phyloP scores from a whole-genome alignment of 2,329 filamentous ascomycete species.

The Sporothrix brasiliensis region DNA sequence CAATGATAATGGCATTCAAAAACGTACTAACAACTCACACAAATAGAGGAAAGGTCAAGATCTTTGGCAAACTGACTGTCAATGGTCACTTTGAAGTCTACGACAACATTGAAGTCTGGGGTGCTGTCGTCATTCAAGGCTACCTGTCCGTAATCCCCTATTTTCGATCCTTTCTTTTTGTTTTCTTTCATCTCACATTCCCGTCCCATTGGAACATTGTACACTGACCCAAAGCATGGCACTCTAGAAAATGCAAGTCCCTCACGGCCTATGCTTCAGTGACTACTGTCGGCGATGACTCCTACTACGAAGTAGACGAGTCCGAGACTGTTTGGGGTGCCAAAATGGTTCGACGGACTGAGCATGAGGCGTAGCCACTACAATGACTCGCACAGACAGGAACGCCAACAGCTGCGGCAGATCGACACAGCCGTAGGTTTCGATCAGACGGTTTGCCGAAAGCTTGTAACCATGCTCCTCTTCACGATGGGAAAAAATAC shows the following conservation, averaged over 20 bases:
- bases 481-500: background rate
- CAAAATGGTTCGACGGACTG: slow-evolving; percentile 47
- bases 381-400: background rate
- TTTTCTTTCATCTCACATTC: background rate
- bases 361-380: slow-evolving; percentile 46
- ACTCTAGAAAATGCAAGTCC: slow-evolving; percentile 45
- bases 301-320: slow-evolving; percentile 50
- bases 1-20: background rate
- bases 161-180: background rate
- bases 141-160: slow-evolving; percentile 45
- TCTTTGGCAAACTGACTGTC: slow-evolving; percentile 52
- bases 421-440: background rate
- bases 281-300: slow-evolving; percentile 51
- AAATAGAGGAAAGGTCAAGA: slow-evolving; percentile 50
- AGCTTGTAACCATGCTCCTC: background rate
- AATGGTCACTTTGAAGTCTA: slow-evolving; percentile 49
- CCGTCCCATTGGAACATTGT: background rate
- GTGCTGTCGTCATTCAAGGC: slow-evolving; percentile 51
- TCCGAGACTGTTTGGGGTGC: slow-evolving; percentile 50
- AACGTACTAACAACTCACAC: background rate
- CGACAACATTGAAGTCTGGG: slow-evolving; percentile 52
- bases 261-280: slow-evolving; percentile 52
- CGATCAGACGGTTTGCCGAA: background rate
- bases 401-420: background rate
- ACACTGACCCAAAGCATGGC: background rate